A percentile compares a stretch with the other conserved stretches of the same genome.
phyloP scores from a whole-genome alignment of 495 filamentous ascomycete genomes.

The Aspergillus wentii region DNA sequence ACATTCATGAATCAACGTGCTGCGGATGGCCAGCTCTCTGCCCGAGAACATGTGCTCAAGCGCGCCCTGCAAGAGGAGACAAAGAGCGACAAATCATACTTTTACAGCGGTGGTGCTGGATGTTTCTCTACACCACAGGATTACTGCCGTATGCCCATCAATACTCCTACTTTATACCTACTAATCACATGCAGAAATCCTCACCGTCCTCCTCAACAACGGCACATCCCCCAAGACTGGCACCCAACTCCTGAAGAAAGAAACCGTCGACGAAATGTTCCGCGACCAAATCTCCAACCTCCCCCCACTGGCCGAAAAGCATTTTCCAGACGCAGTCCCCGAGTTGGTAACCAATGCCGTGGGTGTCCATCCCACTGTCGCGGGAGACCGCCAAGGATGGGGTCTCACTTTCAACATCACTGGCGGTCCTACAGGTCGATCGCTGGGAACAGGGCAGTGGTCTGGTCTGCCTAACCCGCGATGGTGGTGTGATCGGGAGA shows the following conservation, averaged over 20 bases:
- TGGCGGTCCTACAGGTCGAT: conserved; percentile 42
- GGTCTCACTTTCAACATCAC: conserved; percentile 50
- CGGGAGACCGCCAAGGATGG: conserved; percentile 54
- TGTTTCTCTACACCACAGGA: conserved; percentile 49
- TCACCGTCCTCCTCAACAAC: conserved; percentile 46
- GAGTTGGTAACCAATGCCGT: conserved; percentile 39
- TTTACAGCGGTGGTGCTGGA: conserved; percentile 51
- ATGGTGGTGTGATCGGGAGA: conserved; percentile 59
- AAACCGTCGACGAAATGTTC: conserved; percentile 57
- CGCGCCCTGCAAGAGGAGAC: conserved; percentile 32
- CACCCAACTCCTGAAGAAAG: conserved; percentile 36
- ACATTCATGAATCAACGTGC: conserved; percentile 45
- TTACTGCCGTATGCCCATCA: conserved; percentile 46
- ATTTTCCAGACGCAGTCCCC: conserved; percentile 45
- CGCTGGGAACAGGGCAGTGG: conserved; percentile 46
- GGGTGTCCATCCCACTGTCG: conserved; percentile 44
- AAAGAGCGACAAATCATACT: conserved; percentile 26
- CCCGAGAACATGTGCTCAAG: conserved; percentile 45
- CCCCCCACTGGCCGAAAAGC: conserved; percentile 43
- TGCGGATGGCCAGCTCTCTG: conserved; percentile 31
- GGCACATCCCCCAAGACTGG: conserved; percentile 45
- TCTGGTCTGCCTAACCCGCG: conserved; percentile 56
- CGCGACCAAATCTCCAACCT: conserved; percentile 52
- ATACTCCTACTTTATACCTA: neutral
- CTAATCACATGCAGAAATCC: conserved; percentile 22